These are phyloP conservation scores for Microbotryum silenes-acaulis DNA, from an alignment of 1,284 basidiomycete genomes.

Conservation along the genomic window DNA sequence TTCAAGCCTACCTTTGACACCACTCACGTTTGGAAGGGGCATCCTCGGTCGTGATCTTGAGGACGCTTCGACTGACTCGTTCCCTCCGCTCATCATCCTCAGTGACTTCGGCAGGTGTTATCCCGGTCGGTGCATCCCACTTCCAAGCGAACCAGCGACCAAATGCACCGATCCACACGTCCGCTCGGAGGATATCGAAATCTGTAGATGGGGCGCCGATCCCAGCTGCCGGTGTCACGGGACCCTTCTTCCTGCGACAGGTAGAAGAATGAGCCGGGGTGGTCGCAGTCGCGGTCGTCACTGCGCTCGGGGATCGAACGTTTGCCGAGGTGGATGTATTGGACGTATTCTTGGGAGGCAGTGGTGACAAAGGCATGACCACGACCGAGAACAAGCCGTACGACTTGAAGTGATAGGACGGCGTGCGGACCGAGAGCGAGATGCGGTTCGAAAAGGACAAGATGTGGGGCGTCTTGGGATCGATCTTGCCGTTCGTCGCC, in stretches of 20 bases:
- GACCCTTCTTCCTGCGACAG: background rate
- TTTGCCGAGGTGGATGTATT: background rate
- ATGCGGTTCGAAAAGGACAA: slow-evolving; percentile 73
- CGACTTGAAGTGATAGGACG: slow-evolving; percentile 77
- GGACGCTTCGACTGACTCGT: slow-evolving; percentile 21
- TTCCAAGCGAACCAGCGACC: slow-evolving; percentile 34
- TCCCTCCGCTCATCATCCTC: slow-evolving; percentile 25
- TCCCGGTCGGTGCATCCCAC: slow-evolving; percentile 13
- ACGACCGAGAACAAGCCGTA: slow-evolving; percentile 81
- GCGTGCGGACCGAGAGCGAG: slow-evolving; percentile 82
- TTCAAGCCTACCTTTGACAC: background rate
- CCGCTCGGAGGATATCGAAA: slow-evolving; percentile 9
- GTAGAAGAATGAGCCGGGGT: slow-evolving; percentile 19
- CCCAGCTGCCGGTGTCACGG: too few species aligned
- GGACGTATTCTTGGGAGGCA: slow-evolving; percentile 5
- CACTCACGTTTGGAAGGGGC: slow-evolving; percentile 23
- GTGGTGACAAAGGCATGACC: slow-evolving; percentile 42
- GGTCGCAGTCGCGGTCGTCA: slow-evolving; percentile 23
- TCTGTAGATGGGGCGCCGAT: background rate
- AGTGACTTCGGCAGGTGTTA: slow-evolving; percentile 2
- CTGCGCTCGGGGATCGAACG: slow-evolving; percentile 13
- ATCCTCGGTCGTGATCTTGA: slow-evolving; percentile 20
- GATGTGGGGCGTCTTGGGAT: slow-evolving; percentile 22
- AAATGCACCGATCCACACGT: slow-evolving; percentile 32
- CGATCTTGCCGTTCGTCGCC: slow-evolving; percentile 34